phyloP scores from a whole-genome alignment of 139 green algal genomes.

The Pycnococcus provasolii region DNA sequence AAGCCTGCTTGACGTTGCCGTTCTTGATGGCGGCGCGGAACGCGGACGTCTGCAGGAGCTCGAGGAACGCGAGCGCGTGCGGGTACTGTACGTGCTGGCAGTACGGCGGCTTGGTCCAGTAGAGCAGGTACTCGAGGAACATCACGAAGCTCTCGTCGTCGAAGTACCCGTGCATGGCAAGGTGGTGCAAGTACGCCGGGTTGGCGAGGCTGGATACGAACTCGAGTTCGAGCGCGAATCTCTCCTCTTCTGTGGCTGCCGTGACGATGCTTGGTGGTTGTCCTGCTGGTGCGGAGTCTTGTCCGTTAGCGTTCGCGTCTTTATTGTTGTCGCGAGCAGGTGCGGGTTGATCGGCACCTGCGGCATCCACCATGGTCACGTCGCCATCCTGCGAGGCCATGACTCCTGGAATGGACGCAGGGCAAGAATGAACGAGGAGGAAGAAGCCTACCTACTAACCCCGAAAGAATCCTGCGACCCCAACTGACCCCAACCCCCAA shows the following conservation, averaged over 20 bases:
- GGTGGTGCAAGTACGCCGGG: slow-evolving; percentile 81
- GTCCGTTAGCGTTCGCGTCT: too few relatives aligned
- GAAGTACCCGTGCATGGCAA: slow-evolving; percentile 73
- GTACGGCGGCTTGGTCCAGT: slow-evolving; percentile 79
- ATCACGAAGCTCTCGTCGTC: slow-evolving; percentile 66
- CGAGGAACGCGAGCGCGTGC: slow-evolving; percentile 71
- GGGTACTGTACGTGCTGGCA: slow-evolving; percentile 60
- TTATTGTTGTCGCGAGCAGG: too few relatives aligned
- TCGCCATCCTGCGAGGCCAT: too few relatives aligned
- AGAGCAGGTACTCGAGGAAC: slow-evolving; percentile 87
- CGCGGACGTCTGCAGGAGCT: slow-evolving; percentile 56
- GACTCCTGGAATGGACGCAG: too few relatives aligned
- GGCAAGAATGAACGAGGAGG: too few relatives aligned
- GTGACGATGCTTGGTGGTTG: background rate
- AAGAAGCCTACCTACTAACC: too few relatives aligned
- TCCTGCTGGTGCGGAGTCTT: too few relatives aligned
- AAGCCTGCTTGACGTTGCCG: too few relatives aligned
- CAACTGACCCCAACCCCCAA: too few relatives aligned
- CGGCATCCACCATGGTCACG: too few relatives aligned
- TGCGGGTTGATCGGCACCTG: too few relatives aligned
- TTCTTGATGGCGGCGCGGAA: slow-evolving; percentile 61
- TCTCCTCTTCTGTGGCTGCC: background rate
- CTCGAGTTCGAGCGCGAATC: slow-evolving; percentile 79
- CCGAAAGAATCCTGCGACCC: too few relatives aligned
- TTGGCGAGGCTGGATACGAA: slow-evolving; percentile 86